Conservation (phyloP, 2,329 filamentous ascomycete species). For the Sporothrix protearum region DNA sequence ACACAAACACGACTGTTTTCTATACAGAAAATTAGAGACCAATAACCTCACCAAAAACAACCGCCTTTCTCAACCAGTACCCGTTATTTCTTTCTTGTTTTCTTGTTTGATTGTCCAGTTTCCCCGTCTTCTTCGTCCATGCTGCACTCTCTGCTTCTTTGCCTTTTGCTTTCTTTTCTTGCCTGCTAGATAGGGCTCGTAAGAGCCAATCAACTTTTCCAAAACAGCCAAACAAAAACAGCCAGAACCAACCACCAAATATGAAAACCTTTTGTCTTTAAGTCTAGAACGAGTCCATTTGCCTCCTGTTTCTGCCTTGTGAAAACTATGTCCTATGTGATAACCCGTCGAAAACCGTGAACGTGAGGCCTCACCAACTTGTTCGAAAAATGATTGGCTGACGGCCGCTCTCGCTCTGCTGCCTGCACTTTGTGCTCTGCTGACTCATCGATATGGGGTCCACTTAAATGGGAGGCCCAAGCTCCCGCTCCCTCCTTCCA, state of each 20-base stretch:
- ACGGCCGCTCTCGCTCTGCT: neutral
- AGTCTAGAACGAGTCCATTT: neutral
- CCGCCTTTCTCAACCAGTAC: neutral
- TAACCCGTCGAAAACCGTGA: neutral
- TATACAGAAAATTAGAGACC: neutral
- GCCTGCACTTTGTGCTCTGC: neutral
- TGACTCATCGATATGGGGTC: constrained; percentile 1
- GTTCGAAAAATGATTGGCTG: constrained; percentile 13
- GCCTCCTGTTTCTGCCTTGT: constrained; percentile 16
- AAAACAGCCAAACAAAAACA: neutral
- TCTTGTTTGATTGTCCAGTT: neutral
- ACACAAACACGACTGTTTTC: neutral
- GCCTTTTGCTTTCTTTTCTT: neutral
- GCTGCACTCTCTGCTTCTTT: neutral
- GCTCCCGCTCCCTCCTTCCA: constrained; percentile 15
- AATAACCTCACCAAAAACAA: neutral
- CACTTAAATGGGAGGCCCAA: constrained; percentile 7
- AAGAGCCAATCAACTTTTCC: neutral
- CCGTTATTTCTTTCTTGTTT: neutral
- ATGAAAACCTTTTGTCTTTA: neutral
- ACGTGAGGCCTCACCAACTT: neutral
- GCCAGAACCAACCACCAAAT: neutral
- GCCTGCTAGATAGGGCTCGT: neutral
- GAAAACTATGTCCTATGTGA: neutral
- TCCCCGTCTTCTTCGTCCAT: neutral